phyloP scores from a whole-genome alignment of 1,284 basidiomycete genomes.

The Cryptococcus sp. region DNA sequence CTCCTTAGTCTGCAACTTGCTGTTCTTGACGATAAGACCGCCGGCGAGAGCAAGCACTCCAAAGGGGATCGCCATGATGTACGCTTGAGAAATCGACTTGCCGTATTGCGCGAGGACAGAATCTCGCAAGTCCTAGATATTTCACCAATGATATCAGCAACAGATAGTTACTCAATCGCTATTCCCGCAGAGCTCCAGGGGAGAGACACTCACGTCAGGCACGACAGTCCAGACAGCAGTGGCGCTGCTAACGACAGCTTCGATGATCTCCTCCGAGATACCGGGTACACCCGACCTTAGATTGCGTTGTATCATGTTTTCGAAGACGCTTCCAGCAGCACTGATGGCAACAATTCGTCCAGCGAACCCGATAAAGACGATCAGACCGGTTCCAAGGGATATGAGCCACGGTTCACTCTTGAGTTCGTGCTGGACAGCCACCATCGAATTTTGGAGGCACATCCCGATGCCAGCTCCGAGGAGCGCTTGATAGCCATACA shows the following conservation, averaged over 20 bases:
- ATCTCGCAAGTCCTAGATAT: constrained; percentile 19
- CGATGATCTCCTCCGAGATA: constrained; percentile 21
- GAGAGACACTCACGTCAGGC: constrained; percentile 23
- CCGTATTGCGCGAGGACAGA: constrained; percentile 42
- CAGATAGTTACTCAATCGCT: neutral
- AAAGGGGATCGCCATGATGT: constrained; percentile 45
- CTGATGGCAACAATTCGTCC: constrained; percentile 51
- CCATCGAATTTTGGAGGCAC: constrained; percentile 45
- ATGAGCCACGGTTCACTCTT: constrained; percentile 44
- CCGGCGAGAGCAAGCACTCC: constrained; percentile 34
- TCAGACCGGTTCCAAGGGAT: constrained; percentile 38
- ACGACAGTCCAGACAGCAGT: constrained; percentile 39
- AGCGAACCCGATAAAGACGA: constrained; percentile 44
- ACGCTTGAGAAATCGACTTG: constrained; percentile 42
- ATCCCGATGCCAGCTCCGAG: constrained; percentile 48
- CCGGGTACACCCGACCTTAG: constrained; percentile 33
- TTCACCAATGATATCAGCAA: constrained; percentile 5
- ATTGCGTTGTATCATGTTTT: constrained; percentile 46
- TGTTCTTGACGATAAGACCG: constrained; percentile 42
- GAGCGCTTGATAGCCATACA: constrained; percentile 49
- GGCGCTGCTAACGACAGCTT: constrained; percentile 36
- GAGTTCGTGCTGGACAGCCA: constrained; percentile 49
- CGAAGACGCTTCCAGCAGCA: constrained; percentile 49
- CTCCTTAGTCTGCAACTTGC: constrained; percentile 39
- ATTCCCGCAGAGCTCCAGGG: too few species aligned